Evolutionary conservation across 75 land plant species (phyloP).

Genomic region (Cunninghamia lanceolata): DNA sequence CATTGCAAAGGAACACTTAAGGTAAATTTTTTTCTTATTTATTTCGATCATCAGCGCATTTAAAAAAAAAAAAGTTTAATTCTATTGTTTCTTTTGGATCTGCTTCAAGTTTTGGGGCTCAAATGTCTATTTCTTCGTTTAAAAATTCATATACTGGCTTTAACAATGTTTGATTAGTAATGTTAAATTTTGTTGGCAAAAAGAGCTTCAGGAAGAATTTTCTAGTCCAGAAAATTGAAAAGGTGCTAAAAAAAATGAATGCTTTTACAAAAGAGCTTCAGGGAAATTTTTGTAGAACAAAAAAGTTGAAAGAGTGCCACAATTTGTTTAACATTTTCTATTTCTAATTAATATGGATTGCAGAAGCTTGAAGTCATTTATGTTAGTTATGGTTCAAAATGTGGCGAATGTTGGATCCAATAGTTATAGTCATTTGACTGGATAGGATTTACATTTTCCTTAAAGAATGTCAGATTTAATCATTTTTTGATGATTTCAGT

Average conservation of each 20-base stretch:
- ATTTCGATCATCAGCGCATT: neutral
- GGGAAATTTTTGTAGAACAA: neutral
- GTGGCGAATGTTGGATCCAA: too few relatives aligned
- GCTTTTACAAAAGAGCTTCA: neutral
- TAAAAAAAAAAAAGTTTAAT: neutral
- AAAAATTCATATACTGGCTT: neutral
- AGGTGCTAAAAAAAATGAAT: neutral
- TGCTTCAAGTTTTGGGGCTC: neutral
- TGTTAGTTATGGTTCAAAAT: neutral
- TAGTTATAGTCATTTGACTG: too few relatives aligned
- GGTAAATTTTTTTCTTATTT: conserved; percentile 12
- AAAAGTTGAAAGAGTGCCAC: neutral
- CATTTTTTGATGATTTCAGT: neutral
- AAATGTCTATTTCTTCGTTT: neutral
- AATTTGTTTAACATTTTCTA: neutral
- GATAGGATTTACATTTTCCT: neutral
- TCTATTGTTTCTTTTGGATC: neutral
- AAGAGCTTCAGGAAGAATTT: neutral
- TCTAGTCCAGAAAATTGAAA: neutral
- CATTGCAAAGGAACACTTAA: conserved; percentile 74
- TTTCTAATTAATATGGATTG: neutral
- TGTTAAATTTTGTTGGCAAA: neutral
- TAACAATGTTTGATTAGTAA: neutral
- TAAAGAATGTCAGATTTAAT: neutral
- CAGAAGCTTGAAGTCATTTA: neutral